Conservation (phyloP, 2,329 filamentous ascomycete genomes). For the Colletotrichum shisoi region DNA sequence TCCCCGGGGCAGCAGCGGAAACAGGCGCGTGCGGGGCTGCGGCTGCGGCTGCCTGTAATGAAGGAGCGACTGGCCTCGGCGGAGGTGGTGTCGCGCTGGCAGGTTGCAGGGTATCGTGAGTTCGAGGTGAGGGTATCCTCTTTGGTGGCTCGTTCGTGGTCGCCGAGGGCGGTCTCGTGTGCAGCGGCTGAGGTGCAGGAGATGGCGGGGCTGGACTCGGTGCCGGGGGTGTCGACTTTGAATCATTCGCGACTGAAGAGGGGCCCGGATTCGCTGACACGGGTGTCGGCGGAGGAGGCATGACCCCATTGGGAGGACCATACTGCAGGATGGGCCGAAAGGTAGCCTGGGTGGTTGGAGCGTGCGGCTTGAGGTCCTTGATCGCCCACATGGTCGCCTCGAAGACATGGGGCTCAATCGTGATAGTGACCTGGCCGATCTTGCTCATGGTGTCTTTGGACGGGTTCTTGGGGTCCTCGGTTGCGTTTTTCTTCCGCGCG, state of each 20-base stretch:
- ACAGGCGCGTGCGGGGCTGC: conserved; percentile 38
- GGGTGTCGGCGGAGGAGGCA: conserved; percentile 59
- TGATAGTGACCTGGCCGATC: conserved; percentile 76
- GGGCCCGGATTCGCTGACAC: conserved; percentile 32
- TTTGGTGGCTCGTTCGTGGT: conserved; percentile 17
- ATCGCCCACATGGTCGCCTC: conserved; percentile 78
- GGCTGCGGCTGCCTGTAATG: conserved; percentile 37
- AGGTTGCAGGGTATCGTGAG: conserved; percentile 11
- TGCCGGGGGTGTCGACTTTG: conserved; percentile 41
- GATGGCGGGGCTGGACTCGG: conserved; percentile 26
- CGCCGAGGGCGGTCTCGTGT: conserved; percentile 20
- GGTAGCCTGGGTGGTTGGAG: conserved; percentile 40
- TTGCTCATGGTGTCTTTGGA: conserved; percentile 75
- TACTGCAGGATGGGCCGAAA: conserved; percentile 70
- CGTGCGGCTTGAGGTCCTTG: conserved; percentile 66
- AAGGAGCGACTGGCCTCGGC: conserved; percentile 7
- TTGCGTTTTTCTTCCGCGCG: conserved; percentile 70
- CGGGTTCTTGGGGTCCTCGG: conserved; percentile 72
- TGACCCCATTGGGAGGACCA: conserved; percentile 68
- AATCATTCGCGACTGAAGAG: conserved; percentile 34
- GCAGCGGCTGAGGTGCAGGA: conserved; percentile 22
- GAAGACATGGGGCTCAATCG: conserved; percentile 80
- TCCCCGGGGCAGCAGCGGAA: conserved; percentile 38
- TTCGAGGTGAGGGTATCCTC: conserved; percentile 7
- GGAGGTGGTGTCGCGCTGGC: conserved; percentile 26